These are phyloP conservation scores for Nyctanthes arbortristis DNA, from an alignment of 257 asterid genomes.

Conservation along the genomic window DNA sequence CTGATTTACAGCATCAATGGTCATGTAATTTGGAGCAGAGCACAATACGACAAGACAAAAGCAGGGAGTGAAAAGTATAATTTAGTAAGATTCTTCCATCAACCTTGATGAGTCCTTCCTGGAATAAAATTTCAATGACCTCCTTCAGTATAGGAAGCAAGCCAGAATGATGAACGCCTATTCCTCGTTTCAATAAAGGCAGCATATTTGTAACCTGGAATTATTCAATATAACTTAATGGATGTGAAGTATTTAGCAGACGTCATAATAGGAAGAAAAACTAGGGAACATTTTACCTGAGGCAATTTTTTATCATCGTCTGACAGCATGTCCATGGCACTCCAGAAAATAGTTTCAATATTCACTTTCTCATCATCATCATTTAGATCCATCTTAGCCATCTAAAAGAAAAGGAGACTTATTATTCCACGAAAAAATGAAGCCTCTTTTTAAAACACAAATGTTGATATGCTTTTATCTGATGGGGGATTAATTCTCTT, in stretches of 20 bases:
- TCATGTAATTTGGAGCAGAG: not conserved
- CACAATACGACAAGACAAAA: slow-evolving; percentile 2
- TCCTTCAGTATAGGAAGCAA: slow-evolving; percentile 97
- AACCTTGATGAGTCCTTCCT: slow-evolving; percentile 97
- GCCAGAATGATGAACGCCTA: slow-evolving; percentile 99
- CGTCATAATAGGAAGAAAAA: slow-evolving; percentile 5
- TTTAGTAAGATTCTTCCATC: slow-evolving; percentile 27
- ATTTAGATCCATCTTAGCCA: slow-evolving; percentile 94
- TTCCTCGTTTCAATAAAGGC: slow-evolving; percentile 92
- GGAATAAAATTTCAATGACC: slow-evolving; percentile 95
- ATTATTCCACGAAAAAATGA: slow-evolving; percentile 23
- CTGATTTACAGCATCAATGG: not conserved
- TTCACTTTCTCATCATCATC: slow-evolving; percentile 85
- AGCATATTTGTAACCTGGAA: slow-evolving; percentile 88
- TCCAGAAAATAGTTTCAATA: slow-evolving; percentile 91
- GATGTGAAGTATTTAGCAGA: not conserved
- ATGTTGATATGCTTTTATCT: slow-evolving; percentile 2
- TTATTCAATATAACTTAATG: slow-evolving; percentile 5
- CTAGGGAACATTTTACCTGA: slow-evolving; percentile 52
- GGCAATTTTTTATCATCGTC: slow-evolving; percentile 97
- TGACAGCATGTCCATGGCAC: slow-evolving; percentile 99
- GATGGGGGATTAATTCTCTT: not conserved
- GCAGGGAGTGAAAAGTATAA: slow-evolving; percentile 9
- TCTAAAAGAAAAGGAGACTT: slow-evolving; percentile 42
- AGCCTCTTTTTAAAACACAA: slow-evolving; percentile 4